Base-by-base conservation (phyloP, 345 rosid genomes). In the Leavenworthia alabamica region DNA sequence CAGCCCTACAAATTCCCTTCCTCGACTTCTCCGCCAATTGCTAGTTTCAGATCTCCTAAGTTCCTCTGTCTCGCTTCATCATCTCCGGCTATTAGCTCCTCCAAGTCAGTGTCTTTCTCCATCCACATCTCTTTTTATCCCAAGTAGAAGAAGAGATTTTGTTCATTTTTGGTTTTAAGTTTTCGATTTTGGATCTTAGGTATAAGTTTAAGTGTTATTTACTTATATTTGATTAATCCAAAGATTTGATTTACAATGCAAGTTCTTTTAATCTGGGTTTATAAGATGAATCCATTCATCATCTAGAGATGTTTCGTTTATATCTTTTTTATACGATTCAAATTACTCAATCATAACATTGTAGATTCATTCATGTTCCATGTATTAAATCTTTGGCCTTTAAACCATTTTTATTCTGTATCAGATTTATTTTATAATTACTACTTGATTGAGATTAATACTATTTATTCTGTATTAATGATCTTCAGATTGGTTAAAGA, bases 21-120 rank as follows among this genome's bases (percentile, higher is more conserved):
- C 68, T 84, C 83, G 60, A 60, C 83, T 49, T 80, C 77, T 37
- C 89, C 96, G 32, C 76, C 84, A 51, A 56, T 60, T 5, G 76
- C 82, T 74, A 35, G 79, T 36, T 50, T 66, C 80, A 82, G 97
- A 80, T 90, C 96, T 83, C 83, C 96, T n/a, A 81, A 74, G 77
- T 72, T 88, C 56, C 67, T 66, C 26, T 82, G 62, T 28, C 71
- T 51, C 56, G 75, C 75, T 65, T 72, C 75, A 0, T 58, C 89
- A 78, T 85, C 94, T 46, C 87, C 96, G 8, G 81, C 94, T 10
- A 79, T 88, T 51, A 79, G 79, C 56, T 76, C 94, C 41, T 29
- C 86, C 59, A 84, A 77, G 96, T 87, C 11, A 44, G 83, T 73
- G 45, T 49, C 37, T 27, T 32, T 37, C 28, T 14, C 54, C 33